These are phyloP conservation scores for Nigrospora oryzae DNA, from an alignment of 2,329 filamentous ascomycete species.

Conservation along the genomic window DNA sequence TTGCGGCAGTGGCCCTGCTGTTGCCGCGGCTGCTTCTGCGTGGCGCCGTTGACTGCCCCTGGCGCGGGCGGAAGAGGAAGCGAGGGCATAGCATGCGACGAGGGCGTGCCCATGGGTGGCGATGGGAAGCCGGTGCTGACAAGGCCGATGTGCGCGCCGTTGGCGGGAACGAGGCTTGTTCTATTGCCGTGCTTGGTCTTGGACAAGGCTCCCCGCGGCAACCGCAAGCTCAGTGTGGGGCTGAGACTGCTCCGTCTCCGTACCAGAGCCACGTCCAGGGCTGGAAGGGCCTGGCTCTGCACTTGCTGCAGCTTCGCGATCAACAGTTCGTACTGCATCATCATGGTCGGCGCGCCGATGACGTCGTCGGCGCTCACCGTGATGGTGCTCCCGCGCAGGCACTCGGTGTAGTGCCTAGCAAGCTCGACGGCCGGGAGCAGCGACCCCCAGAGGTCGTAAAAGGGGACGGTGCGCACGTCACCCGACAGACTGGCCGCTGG, in stretches of 20 bases:
- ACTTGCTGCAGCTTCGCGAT: constrained; percentile 15
- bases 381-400: constrained; percentile 18
- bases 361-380: constrained; percentile 37
- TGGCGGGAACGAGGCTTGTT: no score
- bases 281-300: no score
- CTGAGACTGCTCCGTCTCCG: no score
- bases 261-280: no score
- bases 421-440: constrained; percentile 39
- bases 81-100: no score
- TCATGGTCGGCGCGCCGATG: constrained; percentile 40
- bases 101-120: no score
- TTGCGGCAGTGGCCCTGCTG: not conserved
- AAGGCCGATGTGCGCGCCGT: not conserved
- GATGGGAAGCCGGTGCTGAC: not conserved
- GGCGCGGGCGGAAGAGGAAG: not conserved
- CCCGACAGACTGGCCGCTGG: constrained; percentile 27
- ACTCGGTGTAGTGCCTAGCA: constrained; percentile 32
- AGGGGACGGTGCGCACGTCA: constrained; percentile 35
- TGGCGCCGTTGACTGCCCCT: not conserved
- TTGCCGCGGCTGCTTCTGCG: no score
- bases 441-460: constrained; percentile 42
- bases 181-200: no score
- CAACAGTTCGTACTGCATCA: constrained; percentile 34
- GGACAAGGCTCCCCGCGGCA: no score
- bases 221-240: no score